phyloP scores from a whole-genome alignment of 2,329 filamentous ascomycete species.

The Aspergillus sp. region DNA sequence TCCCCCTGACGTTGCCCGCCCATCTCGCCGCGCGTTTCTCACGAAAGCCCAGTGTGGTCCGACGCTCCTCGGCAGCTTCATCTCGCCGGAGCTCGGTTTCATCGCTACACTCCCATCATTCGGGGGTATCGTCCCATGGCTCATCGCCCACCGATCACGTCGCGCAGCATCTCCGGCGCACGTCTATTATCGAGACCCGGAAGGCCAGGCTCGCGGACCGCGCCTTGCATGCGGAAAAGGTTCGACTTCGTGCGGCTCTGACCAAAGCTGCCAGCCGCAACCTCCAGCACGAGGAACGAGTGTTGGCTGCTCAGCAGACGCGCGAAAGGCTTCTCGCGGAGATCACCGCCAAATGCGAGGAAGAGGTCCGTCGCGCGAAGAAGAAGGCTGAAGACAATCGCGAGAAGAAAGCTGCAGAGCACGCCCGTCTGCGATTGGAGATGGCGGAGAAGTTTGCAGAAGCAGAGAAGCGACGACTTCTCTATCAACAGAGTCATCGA shows the following conservation, averaged over 20 bases:
- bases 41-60: constrained; percentile 49
- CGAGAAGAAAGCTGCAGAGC: constrained; percentile 61
- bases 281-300: constrained; percentile 60
- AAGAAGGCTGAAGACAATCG: constrained; percentile 65
- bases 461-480: constrained; percentile 55
- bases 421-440: constrained; percentile 56
- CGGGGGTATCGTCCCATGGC: constrained; percentile 49
- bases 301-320: constrained; percentile 60
- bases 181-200: constrained; percentile 62
- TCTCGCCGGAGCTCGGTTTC: constrained; percentile 65
- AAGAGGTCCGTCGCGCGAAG: constrained; percentile 64
- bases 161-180: constrained; percentile 63
- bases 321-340: constrained; percentile 63
- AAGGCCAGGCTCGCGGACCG: constrained; percentile 63
- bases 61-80: constrained; percentile 60
- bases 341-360: constrained; percentile 63
- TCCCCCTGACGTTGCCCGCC: constrained; percentile 53
- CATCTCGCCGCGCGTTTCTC: constrained; percentile 64
- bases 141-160: constrained; percentile 57
- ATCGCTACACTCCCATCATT: constrained; percentile 61
- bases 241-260: constrained; percentile 60
- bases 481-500: constrained; percentile 48
- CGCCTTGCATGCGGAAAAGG: constrained; percentile 64
- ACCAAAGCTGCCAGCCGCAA: constrained; percentile 58
- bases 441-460: constrained; percentile 66